Evolutionary conservation across 2,329 filamentous ascomycete genomes (phyloP), one percentile per base, ranked within the genome.

Genomic region (Remersonia thermophila): DNA sequence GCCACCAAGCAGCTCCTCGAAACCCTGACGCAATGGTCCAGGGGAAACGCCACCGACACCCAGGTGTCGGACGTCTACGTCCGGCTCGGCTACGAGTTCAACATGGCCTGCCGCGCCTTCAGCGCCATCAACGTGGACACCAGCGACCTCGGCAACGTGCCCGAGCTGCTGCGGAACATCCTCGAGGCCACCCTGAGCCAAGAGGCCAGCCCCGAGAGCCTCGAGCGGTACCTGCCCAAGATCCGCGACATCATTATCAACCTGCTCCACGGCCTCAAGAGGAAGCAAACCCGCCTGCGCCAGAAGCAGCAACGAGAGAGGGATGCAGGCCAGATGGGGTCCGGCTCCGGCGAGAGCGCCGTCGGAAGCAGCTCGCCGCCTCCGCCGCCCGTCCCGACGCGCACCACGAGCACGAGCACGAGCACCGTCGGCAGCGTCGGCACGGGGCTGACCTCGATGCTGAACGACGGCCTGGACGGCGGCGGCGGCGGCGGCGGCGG

Each of bases 221-320:
- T 98, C 42, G 91, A 98, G 57, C 83, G 82, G 55, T 98, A 93
- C 57, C 66, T 98, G 23, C 91, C 91, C 1, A 77, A 83, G 40
- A 98, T 98, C 57, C 79, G 91, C 50, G 91, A 98, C 58, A 98
- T 98, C 52, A 98, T 98, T 55, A 96, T 98, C 59, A 95, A 93
- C 55, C 68, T 98, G 20, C 71, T 98, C 7, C 91, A 98, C 56
- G 91, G 91, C 2, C 63, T 98, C 45, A 98, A 98, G 65, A 80
- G 89, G 59, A 98, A 98, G 58, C 91, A 98, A 55, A 87, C 93
- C 53, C 84, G 86, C 51, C 61, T 98, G 51, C 65, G 76, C 18
- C 74, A 78, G 51, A 77, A 71, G 45, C 71, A 77, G 47, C 57
- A 65, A 3, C 64, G 69, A 39, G 74, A 79, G 9, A 69, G 65